Percentiles rank a stretch among this genome's conserved stretches.
Conservation (phyloP, 305 asterid species). For the Solanum hybrid region DNA sequence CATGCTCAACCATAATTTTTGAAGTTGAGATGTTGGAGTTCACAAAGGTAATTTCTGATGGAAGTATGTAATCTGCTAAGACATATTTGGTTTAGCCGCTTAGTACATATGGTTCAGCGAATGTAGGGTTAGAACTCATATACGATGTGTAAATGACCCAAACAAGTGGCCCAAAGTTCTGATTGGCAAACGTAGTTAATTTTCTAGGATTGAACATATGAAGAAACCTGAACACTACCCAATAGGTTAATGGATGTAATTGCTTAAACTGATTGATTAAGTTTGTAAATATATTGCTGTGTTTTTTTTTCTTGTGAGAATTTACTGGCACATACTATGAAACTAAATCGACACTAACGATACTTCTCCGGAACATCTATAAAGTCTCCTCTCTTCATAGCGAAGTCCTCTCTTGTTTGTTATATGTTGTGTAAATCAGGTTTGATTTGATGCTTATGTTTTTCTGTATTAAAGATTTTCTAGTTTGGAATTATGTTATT, state of each 20-base stretch:
- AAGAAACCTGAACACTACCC: background rate
- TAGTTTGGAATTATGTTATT: background rate
- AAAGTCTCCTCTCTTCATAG: background rate
- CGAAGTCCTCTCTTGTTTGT: background rate
- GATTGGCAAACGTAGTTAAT: background rate
- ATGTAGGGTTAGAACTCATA: background rate
- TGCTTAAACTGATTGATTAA: background rate
- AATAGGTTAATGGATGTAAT: background rate
- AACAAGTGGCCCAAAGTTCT: background rate
- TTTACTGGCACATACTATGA: background rate
- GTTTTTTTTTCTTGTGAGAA: background rate
- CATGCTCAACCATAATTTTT: constrained; percentile 46
- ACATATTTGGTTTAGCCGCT: background rate
- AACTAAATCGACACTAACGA: background rate
- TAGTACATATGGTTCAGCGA: background rate
- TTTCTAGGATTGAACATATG: background rate
- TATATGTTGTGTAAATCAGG: background rate
- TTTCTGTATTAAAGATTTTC: background rate
- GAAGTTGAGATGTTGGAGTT: constrained; percentile 77
- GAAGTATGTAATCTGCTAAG: background rate
- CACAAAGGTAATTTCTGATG: constrained; percentile 36
- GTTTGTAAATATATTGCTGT: background rate
- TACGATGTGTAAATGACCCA: background rate
- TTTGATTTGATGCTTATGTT: background rate
- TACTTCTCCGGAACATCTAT: background rate